Percentiles rank a stretch among this genome's conserved stretches.
Conservation (phyloP, 768 basidiomycete genomes). For the Leccinum sublutescens region DNA sequence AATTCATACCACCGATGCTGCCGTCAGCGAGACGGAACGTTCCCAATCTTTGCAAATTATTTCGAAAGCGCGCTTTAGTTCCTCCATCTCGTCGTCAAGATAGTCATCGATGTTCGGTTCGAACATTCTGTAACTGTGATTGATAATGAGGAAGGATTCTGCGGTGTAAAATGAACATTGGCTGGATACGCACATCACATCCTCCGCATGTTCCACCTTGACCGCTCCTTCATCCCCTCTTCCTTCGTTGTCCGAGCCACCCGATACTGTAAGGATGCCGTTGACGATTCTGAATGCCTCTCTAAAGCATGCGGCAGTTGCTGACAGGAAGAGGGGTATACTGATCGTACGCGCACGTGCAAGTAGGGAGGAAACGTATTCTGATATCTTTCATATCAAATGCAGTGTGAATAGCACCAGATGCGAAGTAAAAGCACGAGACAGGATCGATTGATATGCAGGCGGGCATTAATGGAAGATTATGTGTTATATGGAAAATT, state of each 20-base stretch:
- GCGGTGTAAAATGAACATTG: not conserved
- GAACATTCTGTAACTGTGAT: slow-evolving; percentile 84
- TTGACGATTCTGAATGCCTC: slow-evolving; percentile 89
- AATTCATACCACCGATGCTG: slow-evolving; percentile 36
- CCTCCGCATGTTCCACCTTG: slow-evolving; percentile 61
- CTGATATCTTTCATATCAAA: slow-evolving; percentile 59
- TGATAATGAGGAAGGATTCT: not conserved
- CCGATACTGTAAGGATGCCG: slow-evolving; percentile 58
- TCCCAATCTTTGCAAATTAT: slow-evolving; percentile 81
- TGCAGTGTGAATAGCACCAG: not conserved
- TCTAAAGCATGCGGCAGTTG: slow-evolving; percentile 85
- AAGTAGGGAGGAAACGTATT: slow-evolving; percentile 80
- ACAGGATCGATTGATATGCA: not conserved
- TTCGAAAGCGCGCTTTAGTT: slow-evolving; percentile 71
- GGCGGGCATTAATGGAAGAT: not conserved
- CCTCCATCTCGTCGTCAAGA: slow-evolving; percentile 89
- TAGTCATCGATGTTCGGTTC: slow-evolving; percentile 98
- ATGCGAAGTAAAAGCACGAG: not conserved
- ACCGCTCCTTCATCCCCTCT: slow-evolving; percentile 29
- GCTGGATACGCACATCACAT: slow-evolving; percentile 65
- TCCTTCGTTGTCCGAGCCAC: slow-evolving; percentile 3
- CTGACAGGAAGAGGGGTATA: slow-evolving; percentile 71
- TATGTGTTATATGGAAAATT: not conserved
- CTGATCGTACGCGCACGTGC: slow-evolving; percentile 74
- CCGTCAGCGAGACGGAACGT: slow-evolving; percentile 35